Percentiles rank a stretch among this genome's conserved stretches.
Conservation (phyloP, 1,139 yeast genomes). For the Suhomyces bolitotheri region DNA sequence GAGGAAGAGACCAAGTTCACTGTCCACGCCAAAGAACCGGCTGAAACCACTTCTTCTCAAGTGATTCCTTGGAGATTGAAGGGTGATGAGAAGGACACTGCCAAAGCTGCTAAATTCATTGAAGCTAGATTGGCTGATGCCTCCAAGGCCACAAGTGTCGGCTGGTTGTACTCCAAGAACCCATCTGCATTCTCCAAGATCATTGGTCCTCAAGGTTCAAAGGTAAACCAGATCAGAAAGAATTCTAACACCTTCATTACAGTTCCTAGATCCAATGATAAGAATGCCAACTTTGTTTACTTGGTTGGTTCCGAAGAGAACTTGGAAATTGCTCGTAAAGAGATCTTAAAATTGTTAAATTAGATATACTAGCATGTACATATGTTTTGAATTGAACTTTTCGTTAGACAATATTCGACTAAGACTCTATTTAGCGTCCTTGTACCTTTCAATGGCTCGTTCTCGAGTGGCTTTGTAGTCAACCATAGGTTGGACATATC, state of each 20-base stretch:
- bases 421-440: constrained; percentile 32
- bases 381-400: neutral
- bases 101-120: constrained; percentile 40
- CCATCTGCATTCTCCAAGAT: constrained; percentile 52
- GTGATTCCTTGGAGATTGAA: constrained; percentile 66
- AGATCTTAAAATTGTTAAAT: constrained; percentile 24
- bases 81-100: constrained; percentile 45
- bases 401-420: neutral
- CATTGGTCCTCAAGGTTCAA: constrained; percentile 77
- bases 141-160: constrained; percentile 31
- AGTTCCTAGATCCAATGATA: constrained; percentile 62
- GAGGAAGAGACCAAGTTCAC: constrained; percentile 48
- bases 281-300: constrained; percentile 40
- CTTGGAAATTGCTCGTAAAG: constrained; percentile 30
- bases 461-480: constrained; percentile 39
- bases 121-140: constrained; percentile 37
- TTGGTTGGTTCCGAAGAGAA: constrained; percentile 36
- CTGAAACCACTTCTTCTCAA: constrained; percentile 31
- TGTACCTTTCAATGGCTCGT: constrained; percentile 38
- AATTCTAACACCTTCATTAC: constrained; percentile 59
- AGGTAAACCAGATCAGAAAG: constrained; percentile 61
- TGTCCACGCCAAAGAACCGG: constrained; percentile 30
- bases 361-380: constrained; percentile 3
- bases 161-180: constrained; percentile 41
- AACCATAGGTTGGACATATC: constrained; percentile 46